phyloP scores from a whole-genome alignment of 2,329 filamentous ascomycete genomes.

The Epichloe bromicola region DNA sequence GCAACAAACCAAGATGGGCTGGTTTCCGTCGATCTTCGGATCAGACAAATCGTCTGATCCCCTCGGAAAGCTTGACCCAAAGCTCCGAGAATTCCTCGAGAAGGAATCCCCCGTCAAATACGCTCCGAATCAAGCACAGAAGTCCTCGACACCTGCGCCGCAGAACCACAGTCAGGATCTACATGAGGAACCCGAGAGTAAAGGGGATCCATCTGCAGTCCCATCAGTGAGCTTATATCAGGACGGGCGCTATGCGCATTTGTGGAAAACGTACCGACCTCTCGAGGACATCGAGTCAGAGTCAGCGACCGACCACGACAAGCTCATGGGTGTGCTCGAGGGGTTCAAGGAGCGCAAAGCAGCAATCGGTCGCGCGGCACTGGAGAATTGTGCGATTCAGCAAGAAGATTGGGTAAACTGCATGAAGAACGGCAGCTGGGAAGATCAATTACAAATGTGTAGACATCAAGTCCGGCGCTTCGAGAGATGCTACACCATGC shows the following conservation, averaged over 20 bases:
- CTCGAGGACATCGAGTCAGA: constrained; percentile 55
- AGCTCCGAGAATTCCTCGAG: constrained; percentile 71
- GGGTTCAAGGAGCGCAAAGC: constrained; percentile 72
- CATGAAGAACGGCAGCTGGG: constrained; percentile 58
- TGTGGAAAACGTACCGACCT: constrained; percentile 86
- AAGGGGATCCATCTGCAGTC: constrained; percentile 18
- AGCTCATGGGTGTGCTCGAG: constrained; percentile 66
- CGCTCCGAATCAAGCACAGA: constrained; percentile 19
- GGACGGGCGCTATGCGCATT: constrained; percentile 59
- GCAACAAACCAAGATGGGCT: constrained; percentile 35
- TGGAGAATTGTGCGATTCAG: constrained; percentile 88
- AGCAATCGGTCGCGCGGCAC: constrained; percentile 63
- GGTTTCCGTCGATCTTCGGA: constrained; percentile 41
- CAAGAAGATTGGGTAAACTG: constrained; percentile 75
- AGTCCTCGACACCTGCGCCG: constrained; percentile 6
- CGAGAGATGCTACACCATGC: constrained; percentile 79
- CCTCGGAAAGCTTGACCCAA: constrained; percentile 65
- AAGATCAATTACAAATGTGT: constrained; percentile 67
- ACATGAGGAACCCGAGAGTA: constrained; percentile 10
- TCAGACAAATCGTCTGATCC: constrained; percentile 39
- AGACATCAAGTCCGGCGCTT: constrained; percentile 62
- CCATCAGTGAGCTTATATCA: constrained; percentile 41
- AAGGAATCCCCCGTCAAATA: constrained; percentile 70
- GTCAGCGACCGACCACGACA: constrained; percentile 64
- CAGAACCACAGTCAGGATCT: constrained; percentile 5